phyloP scores from a whole-genome alignment of 1,284 basidiomycete species.

The Trichosporon asahii region DNA sequence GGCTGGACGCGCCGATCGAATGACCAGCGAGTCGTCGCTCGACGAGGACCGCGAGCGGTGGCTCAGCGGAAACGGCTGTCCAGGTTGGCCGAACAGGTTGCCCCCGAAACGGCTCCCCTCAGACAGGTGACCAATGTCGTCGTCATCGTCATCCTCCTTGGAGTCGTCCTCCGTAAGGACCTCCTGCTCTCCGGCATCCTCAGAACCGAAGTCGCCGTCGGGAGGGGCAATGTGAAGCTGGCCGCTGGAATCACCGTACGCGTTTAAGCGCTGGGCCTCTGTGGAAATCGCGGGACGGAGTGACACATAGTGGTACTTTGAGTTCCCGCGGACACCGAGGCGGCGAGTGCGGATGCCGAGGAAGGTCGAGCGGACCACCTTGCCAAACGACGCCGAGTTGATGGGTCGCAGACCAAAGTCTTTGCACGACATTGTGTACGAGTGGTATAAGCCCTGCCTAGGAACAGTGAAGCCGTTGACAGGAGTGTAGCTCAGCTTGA shows the following conservation, averaged over 20 bases:
- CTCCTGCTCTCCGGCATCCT: conserved; percentile 22
- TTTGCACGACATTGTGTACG: conserved; percentile 77
- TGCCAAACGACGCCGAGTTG: conserved; percentile 89
- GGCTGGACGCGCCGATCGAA: conserved; percentile 21
- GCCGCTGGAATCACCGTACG: conserved; percentile 61
- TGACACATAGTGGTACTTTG: conserved; percentile 50
- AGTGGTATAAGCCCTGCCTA: conserved; percentile 86
- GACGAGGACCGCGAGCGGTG: conserved; percentile 19
- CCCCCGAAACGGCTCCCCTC: conserved; percentile 13
- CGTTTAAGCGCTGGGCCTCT: conserved; percentile 83
- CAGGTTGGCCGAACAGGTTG: neutral
- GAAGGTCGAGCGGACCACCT: conserved; percentile 86
- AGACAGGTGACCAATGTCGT: conserved; percentile 30
- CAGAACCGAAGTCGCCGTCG: conserved; percentile 23
- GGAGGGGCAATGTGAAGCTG: conserved; percentile 27
- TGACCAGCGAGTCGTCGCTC: conserved; percentile 15
- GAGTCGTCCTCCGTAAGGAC: conserved; percentile 31
- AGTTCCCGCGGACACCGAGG: conserved; percentile 83
- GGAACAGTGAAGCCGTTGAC: conserved; percentile 53
- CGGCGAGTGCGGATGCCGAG: conserved; percentile 89
- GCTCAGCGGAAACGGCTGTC: conserved; percentile 17
- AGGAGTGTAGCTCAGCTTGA: conserved; percentile 38
- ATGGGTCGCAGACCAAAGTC: conserved; percentile 59
- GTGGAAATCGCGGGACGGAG: conserved; percentile 79
- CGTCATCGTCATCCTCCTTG: conserved; percentile 35